Base-by-base conservation (phyloP, 495 filamentous ascomycete species). In the Aspergillus coremiiformis region DNA sequence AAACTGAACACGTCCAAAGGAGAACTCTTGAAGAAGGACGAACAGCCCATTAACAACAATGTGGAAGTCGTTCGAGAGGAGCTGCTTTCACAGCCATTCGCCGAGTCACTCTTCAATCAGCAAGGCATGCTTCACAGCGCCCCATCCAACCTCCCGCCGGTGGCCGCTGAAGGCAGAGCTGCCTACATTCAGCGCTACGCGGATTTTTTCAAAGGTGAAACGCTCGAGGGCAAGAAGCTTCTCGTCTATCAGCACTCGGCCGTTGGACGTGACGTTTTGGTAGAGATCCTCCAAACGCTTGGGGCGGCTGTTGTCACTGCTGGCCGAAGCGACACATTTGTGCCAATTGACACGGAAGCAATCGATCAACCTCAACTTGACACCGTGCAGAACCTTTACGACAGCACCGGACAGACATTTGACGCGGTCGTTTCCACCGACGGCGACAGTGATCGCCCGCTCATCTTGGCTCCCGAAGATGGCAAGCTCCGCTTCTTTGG, bases 291-390 rank as follows among this genome's bases (percentile, higher is more conserved):
- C n/a, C 22, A 60, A 24, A 43, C 52, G 14, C 46, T 65, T 11
- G 62, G 60, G 2, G 62, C 62, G 2, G 48, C 56, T 22, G 62
- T 63, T 12, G 44, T 44, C 27, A 52, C 62, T 14, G 53, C 50
- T 4, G 62, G 62, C 2, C 60, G 59, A 33, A 65, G 62, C 30
- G 59, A 65, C 14, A 62, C 55, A 6, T 65, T 65, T 23, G 55
- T 65, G 8, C 62, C 62, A 3, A 65, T 63, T 39, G 62, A 65
- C 27, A 65, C 62, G 1, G 62, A 65, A 46, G 62, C 62, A n/a
- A 65, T 65, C 26, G 62, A 62, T 30, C 52, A 62, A 15, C 57
- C 59, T 11, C 60, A 62, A 20, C 57, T 65, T 8, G 51, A 58
- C 44, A 58, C 57, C 0, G 21, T 65, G 11, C 60, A 62, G 26